phyloP scores from a whole-genome alignment of 2,329 filamentous ascomycete genomes.

The Dothistroma pini region DNA sequence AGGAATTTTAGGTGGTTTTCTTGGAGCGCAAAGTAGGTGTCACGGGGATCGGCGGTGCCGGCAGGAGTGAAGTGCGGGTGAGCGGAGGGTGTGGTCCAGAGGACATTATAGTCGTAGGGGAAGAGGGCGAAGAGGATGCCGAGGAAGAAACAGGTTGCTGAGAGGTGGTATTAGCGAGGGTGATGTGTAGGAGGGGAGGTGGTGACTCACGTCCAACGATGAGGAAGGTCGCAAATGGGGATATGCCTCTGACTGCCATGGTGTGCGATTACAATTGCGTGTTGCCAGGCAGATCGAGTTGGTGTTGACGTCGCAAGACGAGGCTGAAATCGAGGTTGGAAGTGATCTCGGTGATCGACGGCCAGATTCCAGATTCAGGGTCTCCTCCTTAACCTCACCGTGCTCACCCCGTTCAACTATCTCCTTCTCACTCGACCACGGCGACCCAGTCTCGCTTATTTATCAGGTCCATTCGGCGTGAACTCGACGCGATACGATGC shows the following conservation, averaged over 20 bases:
- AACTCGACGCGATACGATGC: background rate
- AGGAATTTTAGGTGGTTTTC: constrained; percentile 89
- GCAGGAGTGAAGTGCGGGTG: constrained; percentile 30
- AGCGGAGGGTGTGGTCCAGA: constrained; percentile 63
- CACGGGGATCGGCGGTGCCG: constrained; percentile 36
- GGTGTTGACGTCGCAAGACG: background rate
- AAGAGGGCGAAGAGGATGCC: constrained; percentile 95
- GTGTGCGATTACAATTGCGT: constrained; percentile 14
- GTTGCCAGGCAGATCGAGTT: background rate
- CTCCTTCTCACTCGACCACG: background rate
- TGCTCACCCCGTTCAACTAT: background rate
- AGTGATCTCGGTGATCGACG: background rate
- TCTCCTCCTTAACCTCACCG: background rate
- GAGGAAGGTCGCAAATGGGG: constrained; percentile 87
- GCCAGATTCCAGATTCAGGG: background rate
- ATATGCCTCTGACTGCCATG: constrained; percentile 31
- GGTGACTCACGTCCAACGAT: constrained; percentile 81
- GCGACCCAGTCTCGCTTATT: background rate
- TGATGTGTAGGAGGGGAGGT: background rate
- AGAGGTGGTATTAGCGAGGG: constrained; percentile 6
- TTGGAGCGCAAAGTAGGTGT: constrained; percentile 74
- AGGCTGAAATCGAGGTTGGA: background rate
- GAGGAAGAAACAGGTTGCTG: constrained; percentile 81
- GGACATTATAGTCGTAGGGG: constrained; percentile 89
- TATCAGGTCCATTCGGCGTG: background rate